phyloP scores from a whole-genome alignment of 805 yeast genomes.

The Candida endomychidarum region DNA sequence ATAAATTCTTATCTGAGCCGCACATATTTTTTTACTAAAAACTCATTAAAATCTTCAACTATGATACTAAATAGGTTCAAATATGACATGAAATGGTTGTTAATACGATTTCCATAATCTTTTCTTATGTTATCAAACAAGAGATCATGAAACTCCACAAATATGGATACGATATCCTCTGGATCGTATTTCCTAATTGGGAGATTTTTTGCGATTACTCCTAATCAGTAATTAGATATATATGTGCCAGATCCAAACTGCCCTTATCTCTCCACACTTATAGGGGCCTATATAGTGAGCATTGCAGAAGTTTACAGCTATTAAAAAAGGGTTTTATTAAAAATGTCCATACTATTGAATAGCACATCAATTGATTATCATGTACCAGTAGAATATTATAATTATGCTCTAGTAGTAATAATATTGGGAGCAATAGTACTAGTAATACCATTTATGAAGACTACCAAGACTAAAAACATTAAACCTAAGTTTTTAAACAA shows the following conservation, averaged over 20 bases:
- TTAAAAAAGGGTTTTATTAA: no score
- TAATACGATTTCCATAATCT: no score
- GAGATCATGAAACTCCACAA: not conserved
- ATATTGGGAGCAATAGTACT: constrained; percentile 1
- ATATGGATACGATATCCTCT: not conserved
- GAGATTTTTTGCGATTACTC: constrained; percentile 2
- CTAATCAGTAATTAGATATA: constrained; percentile 4
- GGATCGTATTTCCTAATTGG: not conserved
- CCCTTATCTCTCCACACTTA: no score
- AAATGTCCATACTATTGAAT: no score
- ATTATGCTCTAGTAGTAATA: not conserved
- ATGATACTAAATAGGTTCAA: no score
- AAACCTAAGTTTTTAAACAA: constrained; percentile 8
- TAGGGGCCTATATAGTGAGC: no score
- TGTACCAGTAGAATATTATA: constrained; percentile 7
- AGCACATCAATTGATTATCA: not conserved
- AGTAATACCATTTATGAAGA: not conserved
- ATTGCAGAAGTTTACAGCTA: no score
- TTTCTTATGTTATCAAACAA: no score
- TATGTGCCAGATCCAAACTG: not conserved
- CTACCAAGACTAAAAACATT: not conserved
- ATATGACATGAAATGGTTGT: no score
- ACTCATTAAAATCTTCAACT: no score
- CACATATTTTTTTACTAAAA: not conserved
- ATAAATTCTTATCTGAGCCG: constrained; percentile 2